These are phyloP conservation scores for Aspergillus ostianus DNA, from an alignment of 495 filamentous ascomycete species.

Conservation along the genomic window DNA sequence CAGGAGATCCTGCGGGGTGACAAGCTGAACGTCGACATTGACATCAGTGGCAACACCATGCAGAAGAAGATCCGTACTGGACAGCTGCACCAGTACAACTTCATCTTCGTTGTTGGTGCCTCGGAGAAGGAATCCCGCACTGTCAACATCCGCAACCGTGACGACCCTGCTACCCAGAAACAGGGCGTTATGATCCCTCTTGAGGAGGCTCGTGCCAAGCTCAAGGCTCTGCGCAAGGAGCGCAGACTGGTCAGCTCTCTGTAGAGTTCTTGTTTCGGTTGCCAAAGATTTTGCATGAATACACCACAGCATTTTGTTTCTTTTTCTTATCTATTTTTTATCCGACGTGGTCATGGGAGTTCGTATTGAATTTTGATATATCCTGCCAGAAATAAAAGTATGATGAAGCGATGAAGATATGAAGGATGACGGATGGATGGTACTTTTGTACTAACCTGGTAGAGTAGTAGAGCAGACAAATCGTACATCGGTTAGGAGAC, in stretches of 20 bases:
- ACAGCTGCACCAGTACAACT: slow-evolving; percentile 88
- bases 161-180: slow-evolving; percentile 79
- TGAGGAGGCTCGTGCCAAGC: slow-evolving; percentile 73
- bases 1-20: slow-evolving; percentile 52
- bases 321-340: not conserved
- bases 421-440: not conserved
- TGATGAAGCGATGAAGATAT: not conserved
- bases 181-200: slow-evolving; percentile 69
- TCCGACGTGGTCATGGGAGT: not conserved
- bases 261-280: slow-evolving; percentile 17
- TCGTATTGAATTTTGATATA: not conserved
- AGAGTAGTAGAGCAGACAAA: not conserved
- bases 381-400: not conserved
- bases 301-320: not conserved
- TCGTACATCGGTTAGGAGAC: too few species aligned
- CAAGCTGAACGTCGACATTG: slow-evolving; percentile 79
- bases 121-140: slow-evolving; percentile 71
- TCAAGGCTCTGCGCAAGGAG: slow-evolving; percentile 67
- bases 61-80: slow-evolving; percentile 93
- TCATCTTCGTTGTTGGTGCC: slow-evolving; percentile 85
- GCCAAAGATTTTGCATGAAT: not conserved
- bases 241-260: slow-evolving; percentile 54
- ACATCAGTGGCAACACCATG: slow-evolving; percentile 86
- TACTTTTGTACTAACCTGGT: not conserved
- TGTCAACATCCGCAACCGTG: slow-evolving; percentile 89